Percentiles rank a stretch among this genome's conserved stretches.
Evolutionary conservation across 257 asterid species (phyloP).

Genomic region (Solanum appendiculatum): DNA sequence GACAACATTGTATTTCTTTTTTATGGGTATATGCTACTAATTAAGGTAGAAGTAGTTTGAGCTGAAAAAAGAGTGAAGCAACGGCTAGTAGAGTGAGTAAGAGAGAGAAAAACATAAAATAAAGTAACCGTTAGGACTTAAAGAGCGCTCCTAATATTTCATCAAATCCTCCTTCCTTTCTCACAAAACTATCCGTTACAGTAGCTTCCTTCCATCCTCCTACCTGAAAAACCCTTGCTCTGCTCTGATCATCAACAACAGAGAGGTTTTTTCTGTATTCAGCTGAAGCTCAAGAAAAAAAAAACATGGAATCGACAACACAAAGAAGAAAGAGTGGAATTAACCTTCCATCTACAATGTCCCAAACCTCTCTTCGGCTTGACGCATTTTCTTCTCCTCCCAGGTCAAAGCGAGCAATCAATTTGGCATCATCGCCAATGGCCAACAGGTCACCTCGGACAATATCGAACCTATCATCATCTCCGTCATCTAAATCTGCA

Average conservation of each 20-base stretch:
- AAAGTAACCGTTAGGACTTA: conserved; percentile 35
- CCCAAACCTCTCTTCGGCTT: conserved; percentile 57
- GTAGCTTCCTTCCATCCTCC: conserved; percentile 7
- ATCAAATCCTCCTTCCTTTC: not conserved
- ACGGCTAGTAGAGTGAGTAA: not conserved
- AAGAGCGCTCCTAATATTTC: not conserved
- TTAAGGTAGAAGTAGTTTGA: not conserved
- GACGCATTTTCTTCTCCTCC: conserved; percentile 34
- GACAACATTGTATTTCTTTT: no score
- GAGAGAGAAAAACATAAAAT: not conserved
- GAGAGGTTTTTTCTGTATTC: conserved; percentile 11
- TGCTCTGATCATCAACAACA: not conserved
- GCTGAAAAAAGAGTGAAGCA: not conserved
- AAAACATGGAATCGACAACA: conserved; percentile 44
- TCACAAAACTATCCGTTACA: not conserved
- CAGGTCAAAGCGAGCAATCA: conserved; percentile 2
- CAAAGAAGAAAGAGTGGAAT: conserved; percentile 79
- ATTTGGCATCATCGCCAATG: conserved; percentile 53
- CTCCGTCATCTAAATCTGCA: conserved; percentile 56
- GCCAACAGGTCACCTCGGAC: conserved; percentile 88
- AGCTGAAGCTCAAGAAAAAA: not conserved
- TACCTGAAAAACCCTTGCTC: not conserved
- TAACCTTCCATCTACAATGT: conserved; percentile 73
- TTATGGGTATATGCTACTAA: no score
- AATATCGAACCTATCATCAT: conserved; percentile 66